Evolutionary conservation across 1,139 yeast genomes (phyloP).

Genomic region (Wickerhamiella infanticola): DNA sequence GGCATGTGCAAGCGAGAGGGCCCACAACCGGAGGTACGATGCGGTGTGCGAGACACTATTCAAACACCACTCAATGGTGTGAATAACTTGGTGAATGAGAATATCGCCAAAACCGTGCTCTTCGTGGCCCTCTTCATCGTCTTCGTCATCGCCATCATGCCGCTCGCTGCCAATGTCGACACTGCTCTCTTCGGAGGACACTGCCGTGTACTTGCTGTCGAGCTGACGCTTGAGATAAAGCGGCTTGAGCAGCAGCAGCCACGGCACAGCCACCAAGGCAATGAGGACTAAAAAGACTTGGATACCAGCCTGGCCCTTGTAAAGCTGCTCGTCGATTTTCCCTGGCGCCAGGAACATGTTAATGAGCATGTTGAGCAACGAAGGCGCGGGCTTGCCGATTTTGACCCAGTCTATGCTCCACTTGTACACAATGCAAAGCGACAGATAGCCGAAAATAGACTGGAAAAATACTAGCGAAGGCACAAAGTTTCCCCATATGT

Average conservation of each 20-base stretch:
- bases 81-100: slow-evolving; percentile 94
- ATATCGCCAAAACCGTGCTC: slow-evolving; percentile 71
- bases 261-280: slow-evolving; percentile 85
- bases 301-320: slow-evolving; percentile 67
- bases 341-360: slow-evolving; percentile 96
- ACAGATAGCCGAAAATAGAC: slow-evolving; percentile 83
- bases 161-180: background rate
- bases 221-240: slow-evolving; percentile 40
- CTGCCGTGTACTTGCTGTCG: slow-evolving; percentile 2
- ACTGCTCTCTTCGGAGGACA: slow-evolving; percentile 1
- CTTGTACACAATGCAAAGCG: slow-evolving; percentile 74
- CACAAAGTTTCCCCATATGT: slow-evolving; percentile 79
- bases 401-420: slow-evolving; percentile 91
- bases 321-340: slow-evolving; percentile 62
- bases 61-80: slow-evolving; percentile 93
- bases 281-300: slow-evolving; percentile 59
- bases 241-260: slow-evolving; percentile 81
- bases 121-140: slow-evolving; percentile 23
- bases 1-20: slow-evolving; percentile 91
- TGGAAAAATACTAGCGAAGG: slow-evolving; percentile 94
- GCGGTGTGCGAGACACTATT: slow-evolving; percentile 98
- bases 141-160: slow-evolving; percentile 16
- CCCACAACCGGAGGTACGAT: slow-evolving; percentile 92
- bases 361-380: slow-evolving; percentile 82
- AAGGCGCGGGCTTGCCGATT: slow-evolving; percentile 68